A percentile compares a stretch with the other conserved stretches of the same genome.
phyloP scores from a whole-genome alignment of 2,329 filamentous ascomycete genomes.

The Phyllosticta citrichinensis region DNA sequence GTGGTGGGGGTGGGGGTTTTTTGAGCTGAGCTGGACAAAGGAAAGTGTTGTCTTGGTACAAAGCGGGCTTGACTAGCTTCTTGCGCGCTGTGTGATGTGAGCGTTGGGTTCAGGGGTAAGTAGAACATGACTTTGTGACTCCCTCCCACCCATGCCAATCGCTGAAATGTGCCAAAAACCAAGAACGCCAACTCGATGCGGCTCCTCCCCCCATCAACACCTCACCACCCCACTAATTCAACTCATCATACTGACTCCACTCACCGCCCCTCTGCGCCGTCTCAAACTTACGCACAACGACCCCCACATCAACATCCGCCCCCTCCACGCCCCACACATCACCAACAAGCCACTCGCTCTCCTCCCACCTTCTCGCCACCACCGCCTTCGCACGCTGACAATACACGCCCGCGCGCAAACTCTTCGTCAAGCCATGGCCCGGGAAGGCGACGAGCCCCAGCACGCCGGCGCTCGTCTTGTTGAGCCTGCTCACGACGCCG shows the following conservation, averaged over 20 bases:
- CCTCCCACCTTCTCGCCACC: not conserved
- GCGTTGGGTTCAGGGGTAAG: too few relatives aligned
- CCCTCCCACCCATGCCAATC: too few relatives aligned
- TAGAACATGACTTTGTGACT: too few relatives aligned
- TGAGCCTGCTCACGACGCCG: not conserved
- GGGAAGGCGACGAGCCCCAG: not conserved
- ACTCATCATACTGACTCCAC: not conserved
- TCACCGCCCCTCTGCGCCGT: not conserved
- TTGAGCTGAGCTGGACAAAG: too few relatives aligned
- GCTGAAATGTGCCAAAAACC: too few relatives aligned
- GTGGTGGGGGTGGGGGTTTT: too few relatives aligned
- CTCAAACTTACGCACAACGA: not conserved
- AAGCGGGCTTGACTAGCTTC: too few relatives aligned
- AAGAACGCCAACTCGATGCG: too few relatives aligned
- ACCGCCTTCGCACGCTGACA: not conserved
- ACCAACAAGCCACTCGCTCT: not conserved
- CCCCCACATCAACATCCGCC: not conserved
- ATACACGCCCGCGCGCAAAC: not conserved
- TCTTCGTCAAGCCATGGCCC: not conserved
- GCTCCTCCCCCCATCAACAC: too few relatives aligned
- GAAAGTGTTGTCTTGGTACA: too few relatives aligned
- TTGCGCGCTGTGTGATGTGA: too few relatives aligned
- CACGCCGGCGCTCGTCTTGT: not conserved
- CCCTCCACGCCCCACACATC: not conserved
- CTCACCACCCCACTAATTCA: not conserved